A percentile compares a stretch with the other conserved stretches of the same genome.
Evolutionary conservation across 148 eudicot species (phyloP).

Genomic region (Rheum nobile): DNA sequence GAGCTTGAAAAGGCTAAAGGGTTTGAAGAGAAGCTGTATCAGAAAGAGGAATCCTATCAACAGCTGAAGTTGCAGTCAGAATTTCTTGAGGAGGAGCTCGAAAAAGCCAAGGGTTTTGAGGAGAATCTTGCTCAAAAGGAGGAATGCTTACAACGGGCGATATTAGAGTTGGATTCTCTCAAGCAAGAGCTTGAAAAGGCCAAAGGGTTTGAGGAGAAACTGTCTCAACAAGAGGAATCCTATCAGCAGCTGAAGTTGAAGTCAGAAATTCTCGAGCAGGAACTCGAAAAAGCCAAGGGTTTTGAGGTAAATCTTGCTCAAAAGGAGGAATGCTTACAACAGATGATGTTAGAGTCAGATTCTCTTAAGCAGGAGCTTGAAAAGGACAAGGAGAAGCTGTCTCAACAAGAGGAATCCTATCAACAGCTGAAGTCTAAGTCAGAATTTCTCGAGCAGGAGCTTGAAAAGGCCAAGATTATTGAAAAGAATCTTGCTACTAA

Average conservation of each 20-base stretch:
- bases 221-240: conserved; percentile 12
- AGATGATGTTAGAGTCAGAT: conserved; percentile 36
- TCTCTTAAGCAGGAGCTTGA: conserved; percentile 50
- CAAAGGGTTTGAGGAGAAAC: conserved; percentile 24
- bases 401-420: conserved; percentile 28
- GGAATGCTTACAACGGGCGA: conserved; percentile 36
- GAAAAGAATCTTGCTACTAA: conserved; percentile 52
- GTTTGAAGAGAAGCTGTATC: conserved; percentile 21
- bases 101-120: conserved; percentile 19
- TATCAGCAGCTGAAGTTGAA: conserved; percentile 3
- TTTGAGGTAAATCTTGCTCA: not conserved
- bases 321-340: conserved; percentile 18
- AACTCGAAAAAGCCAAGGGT: not conserved
- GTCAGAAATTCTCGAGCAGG: conserved; percentile 3
- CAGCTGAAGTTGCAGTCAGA: conserved; percentile 43
- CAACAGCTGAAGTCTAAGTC: conserved; percentile 22
- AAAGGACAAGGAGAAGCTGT: conserved; percentile 40
- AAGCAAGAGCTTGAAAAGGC: conserved; percentile 43
- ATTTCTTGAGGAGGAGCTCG: conserved; percentile 38
- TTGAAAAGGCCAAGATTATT: conserved; percentile 41
- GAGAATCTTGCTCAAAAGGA: conserved; percentile 43
- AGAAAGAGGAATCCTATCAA: conserved; percentile 13
- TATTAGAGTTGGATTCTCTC: conserved; percentile 44
- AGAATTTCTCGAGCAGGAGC: conserved; percentile 26
- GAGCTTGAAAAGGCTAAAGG: conserved; percentile 24